Evolutionary conservation across 2,329 filamentous ascomycete genomes (phyloP), one percentile per base, ranked within the genome.

Genomic region (Aspergillus sp.): DNA sequence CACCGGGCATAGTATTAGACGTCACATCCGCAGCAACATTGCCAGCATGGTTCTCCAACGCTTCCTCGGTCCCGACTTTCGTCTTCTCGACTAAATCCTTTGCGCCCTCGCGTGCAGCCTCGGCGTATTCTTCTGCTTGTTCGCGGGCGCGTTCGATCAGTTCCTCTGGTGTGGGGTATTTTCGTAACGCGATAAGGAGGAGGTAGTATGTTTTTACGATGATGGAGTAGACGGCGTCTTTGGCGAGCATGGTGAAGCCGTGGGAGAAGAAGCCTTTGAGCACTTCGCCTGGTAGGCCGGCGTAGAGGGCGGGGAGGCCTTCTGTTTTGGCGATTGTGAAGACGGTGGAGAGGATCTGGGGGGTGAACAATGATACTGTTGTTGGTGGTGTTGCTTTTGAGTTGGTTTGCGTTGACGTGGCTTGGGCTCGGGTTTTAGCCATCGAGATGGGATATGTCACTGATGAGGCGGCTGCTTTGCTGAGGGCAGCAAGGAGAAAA

Each of bases 371-470:
- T 0, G 53, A 53, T 35, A 7, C 38, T 44, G 36, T 8, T 45
- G 38, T 8, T 42, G 32, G 8, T 46, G 9, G 6, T 43, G 59
- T 42, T 48, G 58, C 48, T 48, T 61, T 35, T 47, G 19, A 9
- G 9, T 27, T 27, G 19, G 32, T 33, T 5, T 27, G 29, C 1
- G 9, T 39, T 45, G 26, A 37, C 37, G 12, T 53, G 56, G 85
- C 78, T 61, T 94, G 88, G 3, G 88, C 77, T 27, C 88, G 76
- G 2, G 87, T 81, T 68, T 91, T 91, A n/a, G 88, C 88, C 28
- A 90, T 81, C 44, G 87, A 86, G 63, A 95, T 85, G 0, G 90
- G 90, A 60, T 95, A 95, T 1, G 87, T 95, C 45, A 90, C 69
- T 0, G 81, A 77, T 6, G 83, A 88, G 0, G 89, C 89, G 26